A percentile compares a stretch with the other conserved stretches of the same genome.
Evolutionary conservation across 2,329 filamentous ascomycete species (phyloP).

Genomic region (Helminthosporium solani): DNA sequence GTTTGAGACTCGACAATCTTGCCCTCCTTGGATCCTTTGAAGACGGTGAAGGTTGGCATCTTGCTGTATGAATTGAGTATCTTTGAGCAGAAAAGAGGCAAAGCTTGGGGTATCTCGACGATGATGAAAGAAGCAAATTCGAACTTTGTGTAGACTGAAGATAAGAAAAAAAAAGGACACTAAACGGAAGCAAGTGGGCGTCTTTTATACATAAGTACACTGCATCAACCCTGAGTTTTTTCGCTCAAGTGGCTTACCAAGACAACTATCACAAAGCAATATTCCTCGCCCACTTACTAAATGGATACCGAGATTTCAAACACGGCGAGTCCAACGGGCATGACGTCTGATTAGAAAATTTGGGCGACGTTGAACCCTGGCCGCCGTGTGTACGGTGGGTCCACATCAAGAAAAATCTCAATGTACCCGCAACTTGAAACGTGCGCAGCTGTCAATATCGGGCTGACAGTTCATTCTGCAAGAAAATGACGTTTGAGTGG

Average conservation of each 20-base stretch:
- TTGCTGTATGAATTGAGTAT: constrained; percentile 6
- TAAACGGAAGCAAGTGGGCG: background rate
- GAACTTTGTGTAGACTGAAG: background rate
- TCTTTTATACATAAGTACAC: too few species aligned
- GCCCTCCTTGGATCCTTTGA: constrained; percentile 62
- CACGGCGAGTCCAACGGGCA: background rate
- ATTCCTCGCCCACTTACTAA: too few species aligned
- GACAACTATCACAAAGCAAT: too few species aligned
- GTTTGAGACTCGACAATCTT: constrained; percentile 55
- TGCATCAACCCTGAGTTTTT: too few species aligned
- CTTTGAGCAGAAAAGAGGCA: background rate
- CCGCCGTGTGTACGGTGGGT: background rate
- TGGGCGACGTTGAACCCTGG: background rate
- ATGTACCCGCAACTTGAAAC: too few species aligned
- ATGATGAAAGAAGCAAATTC: background rate
- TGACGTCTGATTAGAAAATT: background rate
- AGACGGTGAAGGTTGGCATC: constrained; percentile 59
- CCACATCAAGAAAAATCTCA: background rate
- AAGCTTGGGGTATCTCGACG: background rate
- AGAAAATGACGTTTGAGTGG: too few species aligned
- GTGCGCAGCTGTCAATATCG: too few species aligned
- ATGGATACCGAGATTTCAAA: too few species aligned
- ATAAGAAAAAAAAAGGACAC: background rate
- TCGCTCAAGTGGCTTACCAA: too few species aligned
- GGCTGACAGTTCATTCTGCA: too few species aligned